A percentile compares a stretch with the other conserved stretches of the same genome.
Evolutionary conservation across 2,329 filamentous ascomycete species (phyloP).

Genomic region (Hymenoscyphus occultus): DNA sequence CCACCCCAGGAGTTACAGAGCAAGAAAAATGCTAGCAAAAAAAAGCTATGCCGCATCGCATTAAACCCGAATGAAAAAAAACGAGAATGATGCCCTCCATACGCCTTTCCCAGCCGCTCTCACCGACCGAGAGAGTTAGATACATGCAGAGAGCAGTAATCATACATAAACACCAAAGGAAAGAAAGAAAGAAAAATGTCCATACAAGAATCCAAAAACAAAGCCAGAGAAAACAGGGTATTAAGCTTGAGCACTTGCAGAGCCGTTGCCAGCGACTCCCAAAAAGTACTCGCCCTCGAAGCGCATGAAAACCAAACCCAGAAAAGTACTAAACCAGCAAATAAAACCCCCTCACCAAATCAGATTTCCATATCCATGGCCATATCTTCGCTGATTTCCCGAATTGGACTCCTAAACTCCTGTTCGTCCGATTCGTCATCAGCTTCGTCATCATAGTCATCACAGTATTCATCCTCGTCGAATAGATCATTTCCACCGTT

Average conservation of each 20-base stretch:
- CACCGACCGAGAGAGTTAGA: constrained; percentile 14
- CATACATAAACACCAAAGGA: constrained; percentile 18
- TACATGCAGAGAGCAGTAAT: constrained; percentile 16
- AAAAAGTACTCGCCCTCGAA: constrained; percentile 13
- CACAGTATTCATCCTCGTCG: constrained; percentile 45
- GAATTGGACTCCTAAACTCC: constrained; percentile 45
- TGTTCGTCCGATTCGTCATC: constrained; percentile 39
- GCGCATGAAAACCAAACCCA: constrained; percentile 7
- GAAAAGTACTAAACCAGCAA: not conserved
- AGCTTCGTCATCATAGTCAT: constrained; percentile 37
- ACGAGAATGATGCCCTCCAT: not conserved
- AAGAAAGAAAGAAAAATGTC: not conserved
- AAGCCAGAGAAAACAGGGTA: constrained; percentile 18
- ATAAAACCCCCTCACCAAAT: constrained; percentile 35
- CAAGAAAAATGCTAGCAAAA: not conserved
- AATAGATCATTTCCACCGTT: constrained; percentile 51
- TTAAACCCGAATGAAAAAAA: not conserved
- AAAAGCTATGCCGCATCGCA: not conserved
- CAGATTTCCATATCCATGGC: constrained; percentile 59
- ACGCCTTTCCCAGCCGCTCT: constrained; percentile 9
- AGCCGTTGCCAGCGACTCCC: constrained; percentile 19
- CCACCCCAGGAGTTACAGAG: not conserved
- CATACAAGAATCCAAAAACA: constrained; percentile 10
- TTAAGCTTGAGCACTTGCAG: constrained; percentile 14
- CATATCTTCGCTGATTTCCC: constrained; percentile 61